phyloP scores from a whole-genome alignment of 179 eudicot genomes.

The Beta macrorhiza region DNA sequence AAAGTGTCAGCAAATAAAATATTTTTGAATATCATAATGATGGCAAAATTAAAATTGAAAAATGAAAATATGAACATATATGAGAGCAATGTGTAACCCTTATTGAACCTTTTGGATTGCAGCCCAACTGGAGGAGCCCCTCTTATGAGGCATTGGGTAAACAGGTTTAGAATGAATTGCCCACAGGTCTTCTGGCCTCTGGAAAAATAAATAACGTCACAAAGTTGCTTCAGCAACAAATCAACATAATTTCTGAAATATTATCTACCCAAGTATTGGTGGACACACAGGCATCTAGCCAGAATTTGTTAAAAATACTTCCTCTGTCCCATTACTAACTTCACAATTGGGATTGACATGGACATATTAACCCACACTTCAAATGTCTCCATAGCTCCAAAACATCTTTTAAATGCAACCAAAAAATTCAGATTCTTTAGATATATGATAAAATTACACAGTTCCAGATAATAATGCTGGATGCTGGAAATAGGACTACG shows the following conservation, averaged over 20 bases:
- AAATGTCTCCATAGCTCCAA: background rate
- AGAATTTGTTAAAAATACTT: background rate
- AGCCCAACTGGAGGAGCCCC: conserved; percentile 40
- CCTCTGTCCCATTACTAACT: background rate
- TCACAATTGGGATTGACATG: background rate
- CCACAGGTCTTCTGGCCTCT: conserved; percentile 58
- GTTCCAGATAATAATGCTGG: background rate
- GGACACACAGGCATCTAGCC: background rate
- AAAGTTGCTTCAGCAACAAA: conserved; percentile 11
- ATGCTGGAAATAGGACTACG: background rate
- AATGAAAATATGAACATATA: background rate
- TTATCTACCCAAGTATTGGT: background rate
- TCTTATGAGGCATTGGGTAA: conserved; percentile 49
- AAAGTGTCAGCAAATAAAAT: conserved; percentile 7
- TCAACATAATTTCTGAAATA: background rate
- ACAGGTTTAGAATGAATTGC: conserved; percentile 51
- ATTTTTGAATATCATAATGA: background rate
- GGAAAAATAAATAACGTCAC: conserved; percentile 26
- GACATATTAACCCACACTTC: background rate
- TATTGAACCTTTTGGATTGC: conserved; percentile 50
- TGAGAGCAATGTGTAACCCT: background rate
- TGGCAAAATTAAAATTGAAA: background rate
- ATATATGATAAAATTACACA: background rate
- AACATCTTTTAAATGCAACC: background rate
- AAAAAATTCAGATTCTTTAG: background rate